A percentile compares a stretch with the other conserved stretches of the same genome.
phyloP scores from a whole-genome alignment of 1,139 yeast genomes.

The Hyphopichia buzzinii region DNA sequence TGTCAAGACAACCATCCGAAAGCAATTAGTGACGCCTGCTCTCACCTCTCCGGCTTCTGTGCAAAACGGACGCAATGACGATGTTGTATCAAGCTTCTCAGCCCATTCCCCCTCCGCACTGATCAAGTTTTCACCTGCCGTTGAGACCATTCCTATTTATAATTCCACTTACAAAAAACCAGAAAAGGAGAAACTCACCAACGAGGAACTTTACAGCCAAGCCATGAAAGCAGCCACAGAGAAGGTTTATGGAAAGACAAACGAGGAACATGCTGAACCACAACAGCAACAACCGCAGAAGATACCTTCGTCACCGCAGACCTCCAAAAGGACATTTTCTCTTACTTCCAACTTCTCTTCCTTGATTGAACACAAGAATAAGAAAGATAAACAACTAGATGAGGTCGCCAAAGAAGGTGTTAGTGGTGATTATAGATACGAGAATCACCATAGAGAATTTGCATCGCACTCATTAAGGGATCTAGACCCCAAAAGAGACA shows the following conservation, averaged over 20 bases:
- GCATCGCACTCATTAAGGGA: constrained; percentile 37
- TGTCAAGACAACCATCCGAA: not conserved
- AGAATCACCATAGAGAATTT: constrained; percentile 40
- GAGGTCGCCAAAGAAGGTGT: constrained; percentile 24
- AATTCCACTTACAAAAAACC: constrained; percentile 2
- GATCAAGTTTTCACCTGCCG: constrained; percentile 39
- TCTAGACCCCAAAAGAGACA: constrained; percentile 11
- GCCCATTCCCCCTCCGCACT: constrained; percentile 25
- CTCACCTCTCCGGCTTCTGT: constrained; percentile 1
- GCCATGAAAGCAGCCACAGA: constrained; percentile 43
- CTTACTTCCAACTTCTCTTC: constrained; percentile 7
- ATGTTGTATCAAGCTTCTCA: constrained; percentile 9
- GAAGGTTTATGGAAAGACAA: constrained; percentile 35
- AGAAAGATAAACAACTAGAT: constrained; percentile 12
- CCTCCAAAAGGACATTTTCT: constrained; percentile 8
- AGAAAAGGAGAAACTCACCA: constrained; percentile 2
- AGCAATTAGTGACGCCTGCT: not conserved
- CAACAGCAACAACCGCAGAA: not conserved
- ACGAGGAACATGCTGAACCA: constrained; percentile 4
- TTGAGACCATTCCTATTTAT: constrained; percentile 38
- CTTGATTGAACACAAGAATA: constrained; percentile 1
- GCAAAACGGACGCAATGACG: constrained; percentile 6
- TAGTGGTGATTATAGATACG: constrained; percentile 29
- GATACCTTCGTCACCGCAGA: not conserved
- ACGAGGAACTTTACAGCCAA: constrained; percentile 28